A percentile compares a stretch with the other conserved stretches of the same genome.
phyloP scores from a whole-genome alignment of 352 stramenopile genomes.

The Plasmopara muralis region DNA sequence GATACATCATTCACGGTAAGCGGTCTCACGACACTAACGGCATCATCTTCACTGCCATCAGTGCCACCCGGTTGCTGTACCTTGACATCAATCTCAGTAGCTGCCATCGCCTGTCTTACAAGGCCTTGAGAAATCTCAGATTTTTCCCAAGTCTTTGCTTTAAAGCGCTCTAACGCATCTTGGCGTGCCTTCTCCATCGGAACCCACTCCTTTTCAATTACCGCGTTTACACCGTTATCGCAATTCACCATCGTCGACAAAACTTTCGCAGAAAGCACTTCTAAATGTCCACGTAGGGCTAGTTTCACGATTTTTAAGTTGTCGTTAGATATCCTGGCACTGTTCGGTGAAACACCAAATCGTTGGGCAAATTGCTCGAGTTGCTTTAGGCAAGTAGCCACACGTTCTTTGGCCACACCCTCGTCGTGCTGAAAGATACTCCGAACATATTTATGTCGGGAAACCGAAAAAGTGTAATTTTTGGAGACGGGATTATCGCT shows the following conservation, averaged over 20 bases:
- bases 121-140: slow-evolving; percentile 40
- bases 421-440: slow-evolving; percentile 51
- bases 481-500: slow-evolving; percentile 3
- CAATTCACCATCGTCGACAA: slow-evolving; percentile 51
- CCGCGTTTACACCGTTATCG: slow-evolving; percentile 36
- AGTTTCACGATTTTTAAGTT: slow-evolving; percentile 47
- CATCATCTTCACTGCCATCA: not conserved
- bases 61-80: not conserved
- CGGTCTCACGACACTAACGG: too few species aligned
- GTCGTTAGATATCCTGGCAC: slow-evolving; percentile 31
- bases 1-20: too few species aligned
- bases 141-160: slow-evolving; percentile 24
- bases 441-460: slow-evolving; percentile 35
- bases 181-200: slow-evolving; percentile 45
- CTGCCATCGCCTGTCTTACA: slow-evolving; percentile 44
- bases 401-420: slow-evolving; percentile 26
- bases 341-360: slow-evolving; percentile 42
- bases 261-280: slow-evolving; percentile 45
- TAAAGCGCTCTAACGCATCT: slow-evolving; percentile 38
- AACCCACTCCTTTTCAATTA: slow-evolving; percentile 54
- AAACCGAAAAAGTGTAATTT: slow-evolving; percentile 31
- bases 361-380: slow-evolving; percentile 37
- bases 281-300: slow-evolving; percentile 51
- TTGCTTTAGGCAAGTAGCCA: slow-evolving; percentile 31
- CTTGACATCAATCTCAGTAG: slow-evolving; percentile 5